Base-by-base conservation (phyloP, 169 alveolate genomes). In the Plasmodium falciparum region DNA sequence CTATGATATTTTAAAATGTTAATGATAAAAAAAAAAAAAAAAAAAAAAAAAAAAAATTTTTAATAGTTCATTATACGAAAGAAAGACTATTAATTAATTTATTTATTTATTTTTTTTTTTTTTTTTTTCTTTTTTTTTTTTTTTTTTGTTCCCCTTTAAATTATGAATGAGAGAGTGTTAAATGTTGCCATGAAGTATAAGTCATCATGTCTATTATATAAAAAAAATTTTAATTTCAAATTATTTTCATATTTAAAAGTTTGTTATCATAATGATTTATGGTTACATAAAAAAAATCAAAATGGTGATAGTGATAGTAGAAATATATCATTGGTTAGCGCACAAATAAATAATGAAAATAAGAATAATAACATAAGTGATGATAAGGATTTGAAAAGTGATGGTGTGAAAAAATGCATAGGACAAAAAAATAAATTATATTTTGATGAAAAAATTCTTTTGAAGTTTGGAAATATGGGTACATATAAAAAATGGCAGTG, bases 141-240 rank as follows among this genome's bases (percentile, higher is more conserved):
- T 17, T 65, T 67, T 33, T 33, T 33, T 33, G 6, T 33, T 33
- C 6, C 52, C 66, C 66, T 56, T 24, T 24, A 76, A 49, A 76
- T 76, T 76, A 76, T 76, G 89, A 76, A 76, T 65, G 89, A 76
- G 33, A 76, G 70, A 56, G 50, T 65, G 66, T 58, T 76, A 65
- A 76, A 62, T n/a, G 29, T 17, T 58, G 33, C 66, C 66, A 50
- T 74, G 89, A 65, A 66, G 45, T 62, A 67, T 20, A 67, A 76
- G 70, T 26, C 76, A 56, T 74, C 88, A 76, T 76, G 89, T 62
- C 89, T 76, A 76, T 76, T 76, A 63, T 63, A 26, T 50, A 76
- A 76, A 49, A 76, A 65, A 63, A n/a, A 17, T 50, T 50, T 47
- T 45, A 15, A 26, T 49, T 43, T 43, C 7, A 76, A 58, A 22